Conservation (phyloP, 352 stramenopile species). For the Globisporangium cylindrosporum region DNA sequence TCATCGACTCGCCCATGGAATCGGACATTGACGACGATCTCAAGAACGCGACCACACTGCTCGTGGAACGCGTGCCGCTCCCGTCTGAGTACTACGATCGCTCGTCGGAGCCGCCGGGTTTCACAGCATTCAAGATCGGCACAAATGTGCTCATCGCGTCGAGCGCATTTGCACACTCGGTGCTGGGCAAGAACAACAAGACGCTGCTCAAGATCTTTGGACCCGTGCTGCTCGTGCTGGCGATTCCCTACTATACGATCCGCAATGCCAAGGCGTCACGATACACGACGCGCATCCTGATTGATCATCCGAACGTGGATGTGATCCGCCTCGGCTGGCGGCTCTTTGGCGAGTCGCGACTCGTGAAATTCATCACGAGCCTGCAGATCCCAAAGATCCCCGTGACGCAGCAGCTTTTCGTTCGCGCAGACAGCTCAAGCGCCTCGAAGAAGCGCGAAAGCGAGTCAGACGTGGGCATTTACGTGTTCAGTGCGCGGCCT, state of each 20-base stretch:
- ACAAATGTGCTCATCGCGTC: conserved; percentile 76
- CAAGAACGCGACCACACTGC: conserved; percentile 78
- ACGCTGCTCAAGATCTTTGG: conserved; percentile 59
- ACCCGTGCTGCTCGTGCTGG: conserved; percentile 48
- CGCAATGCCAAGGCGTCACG: conserved; percentile 65
- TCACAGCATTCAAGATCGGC: conserved; percentile 83
- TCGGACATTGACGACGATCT: conserved; percentile 86
- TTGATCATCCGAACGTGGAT: conserved; percentile 79
- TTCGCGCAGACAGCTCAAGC: conserved; percentile 41
- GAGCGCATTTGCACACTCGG: conserved; percentile 72
- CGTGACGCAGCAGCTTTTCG: conserved; percentile 64
- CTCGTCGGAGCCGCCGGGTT: conserved; percentile 73
- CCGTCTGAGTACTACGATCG: conserved; percentile 83
- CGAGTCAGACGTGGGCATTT: conserved; percentile 61
- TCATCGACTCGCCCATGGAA: conserved; percentile 84
- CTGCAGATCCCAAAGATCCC: conserved; percentile 63
- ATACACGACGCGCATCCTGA: conserved; percentile 75
- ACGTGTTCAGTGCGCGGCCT: conserved; percentile 66
- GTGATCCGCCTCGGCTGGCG: conserved; percentile 85
- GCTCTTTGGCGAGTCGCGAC: conserved; percentile 77
- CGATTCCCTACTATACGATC: conserved; percentile 85
- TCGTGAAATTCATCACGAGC: conserved; percentile 63
- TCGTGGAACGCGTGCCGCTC: conserved; percentile 78
- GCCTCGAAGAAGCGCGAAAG: conserved; percentile 34
- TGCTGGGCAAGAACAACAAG: conserved; percentile 66